Conservation (phyloP, 2,329 filamentous ascomycete genomes). For the Aspergillus sergii region DNA sequence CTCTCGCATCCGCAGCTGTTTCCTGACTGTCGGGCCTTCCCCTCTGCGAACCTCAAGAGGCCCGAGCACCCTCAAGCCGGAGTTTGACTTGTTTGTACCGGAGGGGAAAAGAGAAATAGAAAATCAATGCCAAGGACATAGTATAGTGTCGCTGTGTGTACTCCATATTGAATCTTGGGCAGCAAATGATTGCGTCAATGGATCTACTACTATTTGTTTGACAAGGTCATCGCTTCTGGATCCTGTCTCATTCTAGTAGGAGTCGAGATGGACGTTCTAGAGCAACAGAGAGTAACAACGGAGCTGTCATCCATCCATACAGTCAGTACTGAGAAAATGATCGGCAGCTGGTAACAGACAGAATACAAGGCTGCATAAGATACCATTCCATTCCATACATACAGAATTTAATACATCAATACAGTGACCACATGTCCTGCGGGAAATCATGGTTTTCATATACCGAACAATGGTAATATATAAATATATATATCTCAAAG, state of each 20-base stretch:
- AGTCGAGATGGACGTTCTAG: neutral
- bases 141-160: neutral
- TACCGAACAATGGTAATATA: neutral
- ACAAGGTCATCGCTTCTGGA: neutral
- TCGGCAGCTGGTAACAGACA: neutral
- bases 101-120: conserved; percentile 1
- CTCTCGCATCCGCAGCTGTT: conserved; percentile 36
- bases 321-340: neutral
- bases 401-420: neutral
- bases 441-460: neutral
- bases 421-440: neutral
- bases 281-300: neutral
- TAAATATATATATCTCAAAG: no score
- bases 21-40: conserved; percentile 40
- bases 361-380: neutral
- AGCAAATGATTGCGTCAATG: neutral
- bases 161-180: neutral
- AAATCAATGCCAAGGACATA: neutral
- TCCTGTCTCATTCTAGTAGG: neutral
- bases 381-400: neutral
- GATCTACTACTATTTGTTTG: neutral
- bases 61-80: conserved; percentile 19
- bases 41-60: conserved; percentile 28
- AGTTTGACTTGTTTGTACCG: conserved; percentile 12
- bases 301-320: conserved; percentile 3